A percentile compares a stretch with the other conserved stretches of the same genome.
Evolutionary conservation across 139 green algal species (phyloP).

Genomic region (Volvox reticuliferus): DNA sequence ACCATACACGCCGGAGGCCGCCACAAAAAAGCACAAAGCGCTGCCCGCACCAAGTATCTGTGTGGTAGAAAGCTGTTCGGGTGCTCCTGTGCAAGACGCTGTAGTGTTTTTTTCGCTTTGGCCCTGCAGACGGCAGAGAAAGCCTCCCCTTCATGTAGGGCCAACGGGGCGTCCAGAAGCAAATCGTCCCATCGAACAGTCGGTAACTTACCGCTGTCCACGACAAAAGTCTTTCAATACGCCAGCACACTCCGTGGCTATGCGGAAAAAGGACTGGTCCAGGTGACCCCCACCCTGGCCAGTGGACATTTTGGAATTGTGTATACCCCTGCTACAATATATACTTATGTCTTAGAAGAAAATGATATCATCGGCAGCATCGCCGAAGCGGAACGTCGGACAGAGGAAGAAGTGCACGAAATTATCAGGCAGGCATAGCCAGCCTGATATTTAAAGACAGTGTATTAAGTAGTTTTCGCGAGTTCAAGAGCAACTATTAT

Average conservation of each 20-base stretch:
- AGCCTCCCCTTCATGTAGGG: neutral
- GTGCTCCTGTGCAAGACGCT: slow-evolving; percentile 62
- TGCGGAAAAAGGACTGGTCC: slow-evolving; percentile 21
- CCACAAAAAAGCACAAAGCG: neutral
- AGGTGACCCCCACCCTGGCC: slow-evolving; percentile 9
- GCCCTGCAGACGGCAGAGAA: slow-evolving; percentile 51
- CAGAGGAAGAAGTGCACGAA: neutral
- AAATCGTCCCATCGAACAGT: neutral
- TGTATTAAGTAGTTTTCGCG: no score
- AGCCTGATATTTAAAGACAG: no score
- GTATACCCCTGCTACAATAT: neutral
- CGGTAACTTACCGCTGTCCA: slow-evolving; percentile 23
- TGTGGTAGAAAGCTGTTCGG: slow-evolving; percentile 60
- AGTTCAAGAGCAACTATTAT: no score
- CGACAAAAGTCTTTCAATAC: slow-evolving; percentile 35
- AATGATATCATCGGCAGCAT: slow-evolving; percentile 14
- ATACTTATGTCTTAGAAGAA: neutral
- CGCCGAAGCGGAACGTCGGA: slow-evolving; percentile 1
- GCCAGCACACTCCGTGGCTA: slow-evolving; percentile 20
- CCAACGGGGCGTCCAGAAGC: neutral
- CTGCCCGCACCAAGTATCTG: slow-evolving; percentile 66
- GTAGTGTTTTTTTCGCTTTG: slow-evolving; percentile 73
- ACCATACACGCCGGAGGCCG: neutral
- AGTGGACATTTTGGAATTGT: neutral
- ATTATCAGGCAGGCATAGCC: neutral